phyloP scores from a whole-genome alignment of 805 yeast species.

The Scheffersomyces spartinae region DNA sequence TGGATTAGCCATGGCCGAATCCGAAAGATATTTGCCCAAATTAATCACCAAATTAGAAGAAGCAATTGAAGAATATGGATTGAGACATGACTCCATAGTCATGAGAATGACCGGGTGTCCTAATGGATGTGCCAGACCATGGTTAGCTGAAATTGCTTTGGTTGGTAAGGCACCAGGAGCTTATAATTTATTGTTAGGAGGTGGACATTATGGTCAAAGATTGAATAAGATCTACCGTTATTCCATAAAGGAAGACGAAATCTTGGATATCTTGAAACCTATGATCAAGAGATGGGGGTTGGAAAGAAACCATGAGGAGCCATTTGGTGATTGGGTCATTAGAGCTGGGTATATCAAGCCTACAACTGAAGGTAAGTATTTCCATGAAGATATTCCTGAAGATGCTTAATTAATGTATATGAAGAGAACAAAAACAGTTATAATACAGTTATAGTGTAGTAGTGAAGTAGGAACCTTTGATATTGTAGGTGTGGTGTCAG shows the following conservation, averaged over 20 bases:
- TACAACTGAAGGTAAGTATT: slow-evolving; percentile 80
- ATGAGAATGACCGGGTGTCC: slow-evolving; percentile 99
- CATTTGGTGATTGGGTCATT: slow-evolving; percentile 86
- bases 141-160: slow-evolving; percentile 93
- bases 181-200: slow-evolving; percentile 89
- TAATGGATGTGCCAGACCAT: slow-evolving; percentile 96
- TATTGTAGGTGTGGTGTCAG: too few species aligned
- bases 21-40: slow-evolving; percentile 83
- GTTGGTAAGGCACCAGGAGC: slow-evolving; percentile 94
- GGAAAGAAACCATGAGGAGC: slow-evolving; percentile 86
- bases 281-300: slow-evolving; percentile 89
- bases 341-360: slow-evolving; percentile 83
- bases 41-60: slow-evolving; percentile 72
- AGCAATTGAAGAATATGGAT: slow-evolving; percentile 83
- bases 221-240: slow-evolving; percentile 81
- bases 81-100: slow-evolving; percentile 87
- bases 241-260: slow-evolving; percentile 85
- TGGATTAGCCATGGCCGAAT: slow-evolving; percentile 98
- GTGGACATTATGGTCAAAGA: slow-evolving; percentile 90
- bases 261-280: slow-evolving; percentile 65
- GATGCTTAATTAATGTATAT: slow-evolving; percentile 45
- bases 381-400: slow-evolving; percentile 90
- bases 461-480: too few species aligned
- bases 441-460: too few species aligned
- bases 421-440: too few species aligned